Base-by-base conservation (phyloP, 495 filamentous ascomycete species). In the Aspergillus biplanus region DNA sequence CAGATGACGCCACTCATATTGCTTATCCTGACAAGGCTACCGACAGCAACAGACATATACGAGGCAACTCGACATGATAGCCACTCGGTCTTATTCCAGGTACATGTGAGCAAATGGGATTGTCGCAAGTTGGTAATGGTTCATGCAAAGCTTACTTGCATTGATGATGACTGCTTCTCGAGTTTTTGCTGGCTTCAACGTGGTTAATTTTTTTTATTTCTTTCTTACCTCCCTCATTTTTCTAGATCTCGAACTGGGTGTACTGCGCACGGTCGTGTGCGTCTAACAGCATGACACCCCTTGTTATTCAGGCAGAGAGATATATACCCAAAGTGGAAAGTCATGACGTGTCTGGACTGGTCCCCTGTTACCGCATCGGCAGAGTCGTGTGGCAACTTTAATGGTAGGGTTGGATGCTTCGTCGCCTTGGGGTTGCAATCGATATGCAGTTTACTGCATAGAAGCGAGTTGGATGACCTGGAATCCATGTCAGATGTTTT, bases 391-490 rank as follows among this genome's bases (percentile, higher is more conserved):
- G 21, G 47, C 7, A 50, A 50, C 39, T 12, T 44, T 15, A 50
- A 50, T 5, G 47, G 16, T 50, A 6, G 7, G 5, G 7, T 50
- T 21, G 21, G 21, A 18, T 50, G 5, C 16, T 27, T 9, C 16
- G 47, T 18, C 21, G 11, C 47, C 47, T 50, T 50, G n/a, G 27
- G 9, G 47, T 50, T 50, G 47, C 16, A 50, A 18, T 50, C 47
- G 16, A 21, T 18, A 50, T 50, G 47, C 46, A 54, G 21, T 50
- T 61, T 21, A 32, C 46, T 49, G 46, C 46, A 49, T 21, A 4
- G n/a, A n/a, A 31, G 47, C 27, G 47, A 18, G 6, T n/a, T 18
- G 47, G 47, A 50, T 50, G 21, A 31, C 16, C 18, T 15, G 8
- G 7, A 39, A 39, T 13, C 37, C 13, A 4, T 39, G 37, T 39